Percentiles rank a stretch among this genome's conserved stretches.
phyloP scores from a whole-genome alignment of 2,329 filamentous ascomycete species.

The Fusarium sp. region DNA sequence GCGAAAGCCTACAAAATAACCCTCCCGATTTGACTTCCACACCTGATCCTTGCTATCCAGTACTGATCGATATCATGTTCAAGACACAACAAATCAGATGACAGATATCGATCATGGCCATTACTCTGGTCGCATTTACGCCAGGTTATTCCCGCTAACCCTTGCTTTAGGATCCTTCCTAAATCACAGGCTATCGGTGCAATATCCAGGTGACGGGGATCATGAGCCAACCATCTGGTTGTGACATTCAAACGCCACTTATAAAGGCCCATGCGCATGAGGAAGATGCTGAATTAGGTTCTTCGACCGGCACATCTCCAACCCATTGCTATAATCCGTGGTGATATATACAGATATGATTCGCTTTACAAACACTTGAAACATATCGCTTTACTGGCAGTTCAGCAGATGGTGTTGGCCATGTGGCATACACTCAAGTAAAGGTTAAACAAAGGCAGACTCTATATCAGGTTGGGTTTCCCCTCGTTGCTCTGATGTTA shows the following conservation, averaged over 20 bases:
- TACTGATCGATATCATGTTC: neutral
- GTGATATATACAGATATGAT: slow-evolving; percentile 9
- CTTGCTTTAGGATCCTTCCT: neutral
- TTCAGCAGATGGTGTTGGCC: neutral
- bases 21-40: neutral
- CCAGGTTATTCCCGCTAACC: neutral
- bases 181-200: neutral
- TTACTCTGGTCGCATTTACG: neutral
- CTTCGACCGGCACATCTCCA: neutral
- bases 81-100: slow-evolving; percentile 15
- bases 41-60: neutral
- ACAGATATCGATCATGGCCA: neutral
- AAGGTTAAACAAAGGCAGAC: neutral
- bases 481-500: neutral
- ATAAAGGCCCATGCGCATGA: slow-evolving; percentile 1
- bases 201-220: slow-evolving; percentile 7
- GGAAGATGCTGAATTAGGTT: slow-evolving; percentile 6
- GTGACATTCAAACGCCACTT: slow-evolving; percentile 3
- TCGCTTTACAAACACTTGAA: slow-evolving; percentile 13
- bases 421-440: neutral
- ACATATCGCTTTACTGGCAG: slow-evolving; percentile 7
- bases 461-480: neutral
- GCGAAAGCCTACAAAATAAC: accelerated
- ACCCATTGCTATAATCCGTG: slow-evolving; percentile 4
- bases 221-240: slow-evolving; percentile 10